Conservation (phyloP, 805 yeast species). For the Cyberlindnera maclurae region DNA sequence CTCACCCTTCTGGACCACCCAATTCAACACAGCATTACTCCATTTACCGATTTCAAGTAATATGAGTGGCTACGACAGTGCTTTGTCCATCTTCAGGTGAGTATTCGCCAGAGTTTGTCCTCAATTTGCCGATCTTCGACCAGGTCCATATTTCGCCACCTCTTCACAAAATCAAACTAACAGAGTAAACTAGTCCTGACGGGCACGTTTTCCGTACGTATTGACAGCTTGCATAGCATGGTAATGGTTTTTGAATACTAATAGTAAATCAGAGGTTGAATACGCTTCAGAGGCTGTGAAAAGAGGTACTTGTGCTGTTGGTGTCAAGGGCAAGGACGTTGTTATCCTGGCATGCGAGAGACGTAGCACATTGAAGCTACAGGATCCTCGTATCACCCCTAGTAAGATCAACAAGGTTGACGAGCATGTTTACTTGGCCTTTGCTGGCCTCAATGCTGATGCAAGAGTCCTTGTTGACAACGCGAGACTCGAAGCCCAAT, state of each 20-base stretch:
- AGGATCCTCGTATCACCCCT: conserved; percentile 95
- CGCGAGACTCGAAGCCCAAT: conserved; percentile 95
- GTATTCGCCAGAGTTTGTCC: conserved; percentile 25
- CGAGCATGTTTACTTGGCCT: conserved; percentile 83
- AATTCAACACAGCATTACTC: background rate
- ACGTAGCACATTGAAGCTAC: conserved; percentile 89
- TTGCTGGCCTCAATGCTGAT: conserved; percentile 98
- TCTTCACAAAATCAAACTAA: conserved; percentile 25
- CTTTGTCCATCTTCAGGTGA: conserved; percentile 91
- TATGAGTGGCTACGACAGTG: conserved; percentile 99
- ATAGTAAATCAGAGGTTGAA: conserved; percentile 60
- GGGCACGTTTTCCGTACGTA: conserved; percentile 88
- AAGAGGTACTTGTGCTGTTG: conserved; percentile 97
- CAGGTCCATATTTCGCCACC: conserved; percentile 1
- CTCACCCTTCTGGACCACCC: background rate
- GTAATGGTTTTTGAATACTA: conserved; percentile 2
- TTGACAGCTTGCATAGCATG: no score
- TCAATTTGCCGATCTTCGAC: background rate
- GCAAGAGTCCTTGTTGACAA: conserved; percentile 90
- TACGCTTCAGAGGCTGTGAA: conserved; percentile 97
- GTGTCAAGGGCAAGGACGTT: conserved; percentile 81
- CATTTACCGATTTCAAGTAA: background rate
- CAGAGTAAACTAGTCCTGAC: conserved; percentile 61
- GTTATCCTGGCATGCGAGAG: conserved; percentile 96
- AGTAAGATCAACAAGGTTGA: conserved; percentile 89